Conservation (phyloP, 768 basidiomycete species). For the Lentinus tigrinus region DNA sequence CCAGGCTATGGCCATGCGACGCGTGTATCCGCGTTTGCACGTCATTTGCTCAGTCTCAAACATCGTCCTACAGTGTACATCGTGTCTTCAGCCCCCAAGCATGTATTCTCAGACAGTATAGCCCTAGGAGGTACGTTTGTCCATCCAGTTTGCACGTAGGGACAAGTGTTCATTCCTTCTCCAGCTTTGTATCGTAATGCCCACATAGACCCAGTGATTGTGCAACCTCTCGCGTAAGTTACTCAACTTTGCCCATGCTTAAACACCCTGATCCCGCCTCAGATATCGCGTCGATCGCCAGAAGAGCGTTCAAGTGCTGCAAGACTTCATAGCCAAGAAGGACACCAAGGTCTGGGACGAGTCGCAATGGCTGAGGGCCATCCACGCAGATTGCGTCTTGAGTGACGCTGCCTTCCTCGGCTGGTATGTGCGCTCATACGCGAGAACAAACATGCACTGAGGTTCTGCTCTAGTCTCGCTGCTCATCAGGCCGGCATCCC, state of each 20-base stretch:
- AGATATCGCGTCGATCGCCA: constrained; percentile 74
- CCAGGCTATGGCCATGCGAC: constrained; percentile 87
- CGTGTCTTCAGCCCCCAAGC: constrained; percentile 71
- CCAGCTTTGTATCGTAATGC: constrained; percentile 64
- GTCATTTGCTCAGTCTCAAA: constrained; percentile 51
- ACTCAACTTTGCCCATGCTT: neutral
- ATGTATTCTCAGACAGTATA: constrained; percentile 67
- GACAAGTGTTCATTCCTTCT: neutral
- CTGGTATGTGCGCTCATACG: constrained; percentile 46
- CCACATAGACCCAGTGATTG: constrained; percentile 76
- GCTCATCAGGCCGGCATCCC: constrained; percentile 65
- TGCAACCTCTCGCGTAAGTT: constrained; percentile 75
- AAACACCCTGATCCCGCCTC: neutral
- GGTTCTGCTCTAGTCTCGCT: constrained; percentile 49
- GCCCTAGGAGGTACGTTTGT: constrained; percentile 40
- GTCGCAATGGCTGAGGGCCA: constrained; percentile 51
- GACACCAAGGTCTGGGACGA: constrained; percentile 56
- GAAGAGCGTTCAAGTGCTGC: constrained; percentile 63
- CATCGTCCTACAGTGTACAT: constrained; percentile 54
- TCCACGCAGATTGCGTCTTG: constrained; percentile 57
- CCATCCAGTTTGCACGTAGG: neutral
- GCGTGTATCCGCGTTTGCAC: constrained; percentile 71
- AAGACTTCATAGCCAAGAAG: constrained; percentile 55
- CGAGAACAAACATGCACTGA: neutral
- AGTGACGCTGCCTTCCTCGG: constrained; percentile 80